These are phyloP conservation scores for Didymella exigua DNA, from an alignment of 2,329 filamentous ascomycete genomes.

Conservation along the genomic window DNA sequence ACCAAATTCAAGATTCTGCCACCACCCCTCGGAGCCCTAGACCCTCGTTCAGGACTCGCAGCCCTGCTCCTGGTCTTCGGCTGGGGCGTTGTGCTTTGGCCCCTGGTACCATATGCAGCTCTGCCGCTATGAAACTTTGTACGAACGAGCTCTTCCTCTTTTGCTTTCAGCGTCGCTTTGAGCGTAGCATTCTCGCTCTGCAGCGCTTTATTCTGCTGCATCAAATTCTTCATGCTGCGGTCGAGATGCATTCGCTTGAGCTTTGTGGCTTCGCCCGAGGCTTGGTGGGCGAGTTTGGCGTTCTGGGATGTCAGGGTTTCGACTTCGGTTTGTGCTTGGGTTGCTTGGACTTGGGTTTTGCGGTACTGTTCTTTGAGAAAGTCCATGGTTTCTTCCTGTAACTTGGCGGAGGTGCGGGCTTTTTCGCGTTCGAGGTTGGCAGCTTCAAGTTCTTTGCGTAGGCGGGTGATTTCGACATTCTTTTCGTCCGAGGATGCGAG, in stretches of 20 bases:
- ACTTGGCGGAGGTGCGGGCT: slow-evolving; percentile 41
- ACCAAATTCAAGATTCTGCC: slow-evolving; percentile 4
- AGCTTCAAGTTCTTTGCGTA: slow-evolving; percentile 30
- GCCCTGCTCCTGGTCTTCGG: slow-evolving; percentile 37
- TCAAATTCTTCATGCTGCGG: slow-evolving; percentile 15
- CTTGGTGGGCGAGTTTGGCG: slow-evolving; percentile 20
- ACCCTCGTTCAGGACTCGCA: slow-evolving; percentile 28
- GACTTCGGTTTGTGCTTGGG: slow-evolving; percentile 14
- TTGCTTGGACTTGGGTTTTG: slow-evolving; percentile 21
- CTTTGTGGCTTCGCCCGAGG: slow-evolving; percentile 25
- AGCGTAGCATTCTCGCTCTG: slow-evolving; percentile 19
- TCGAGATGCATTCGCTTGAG: slow-evolving; percentile 29
- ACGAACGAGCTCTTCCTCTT: slow-evolving; percentile 32
- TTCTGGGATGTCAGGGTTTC: slow-evolving; percentile 23
- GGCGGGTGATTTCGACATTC: slow-evolving; percentile 28
- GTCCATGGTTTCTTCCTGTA: slow-evolving; percentile 55
- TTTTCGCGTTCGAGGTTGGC: slow-evolving; percentile 24
- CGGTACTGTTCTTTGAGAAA: slow-evolving; percentile 65
- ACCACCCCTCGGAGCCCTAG: neutral
- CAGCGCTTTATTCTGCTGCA: slow-evolving; percentile 12
- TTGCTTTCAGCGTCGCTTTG: slow-evolving; percentile 23
- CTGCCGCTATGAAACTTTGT: slow-evolving; percentile 26
- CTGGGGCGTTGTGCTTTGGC: slow-evolving; percentile 37
- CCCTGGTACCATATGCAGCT: slow-evolving; percentile 36
- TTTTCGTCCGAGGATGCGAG: slow-evolving; percentile 33